Conservation (phyloP, 2,329 filamentous ascomycete species). For the Kalmusia sp. region DNA sequence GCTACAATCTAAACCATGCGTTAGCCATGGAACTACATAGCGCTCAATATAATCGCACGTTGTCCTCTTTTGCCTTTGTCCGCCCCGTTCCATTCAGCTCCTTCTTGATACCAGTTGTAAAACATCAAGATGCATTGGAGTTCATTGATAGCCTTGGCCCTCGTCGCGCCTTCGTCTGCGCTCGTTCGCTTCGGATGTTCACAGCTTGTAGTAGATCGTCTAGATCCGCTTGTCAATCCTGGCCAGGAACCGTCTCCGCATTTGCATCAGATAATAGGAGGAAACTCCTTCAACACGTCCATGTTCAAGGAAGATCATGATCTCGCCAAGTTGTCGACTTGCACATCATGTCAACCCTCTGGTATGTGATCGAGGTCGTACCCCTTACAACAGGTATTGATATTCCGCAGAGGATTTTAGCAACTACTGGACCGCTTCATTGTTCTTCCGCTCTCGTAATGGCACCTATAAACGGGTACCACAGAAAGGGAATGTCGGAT, state of each 20-base stretch:
- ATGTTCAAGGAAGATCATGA: conserved; percentile 31
- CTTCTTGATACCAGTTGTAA: not conserved
- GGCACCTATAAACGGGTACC: conserved; percentile 34
- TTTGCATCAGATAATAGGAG: conserved; percentile 36
- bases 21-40: not conserved
- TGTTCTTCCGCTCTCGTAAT: conserved; percentile 32
- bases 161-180: conserved; percentile 25
- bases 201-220: conserved; percentile 25
- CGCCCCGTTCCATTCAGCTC: not conserved
- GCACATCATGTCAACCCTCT: conserved; percentile 33
- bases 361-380: conserved; percentile 23
- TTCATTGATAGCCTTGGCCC: conserved; percentile 19
- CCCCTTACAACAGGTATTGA: not conserved
- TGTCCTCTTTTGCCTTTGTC: not conserved
- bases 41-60: not conserved
- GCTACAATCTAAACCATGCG: not conserved
- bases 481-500: conserved; percentile 32
- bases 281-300: conserved; percentile 31
- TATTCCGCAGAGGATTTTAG: conserved; percentile 16
- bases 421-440: conserved; percentile 37
- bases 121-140: conserved; percentile 23
- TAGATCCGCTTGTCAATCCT: conserved; percentile 37
- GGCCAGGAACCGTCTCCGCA: conserved; percentile 24
- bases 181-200: conserved; percentile 17
- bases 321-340: conserved; percentile 28